Percentiles rank a stretch among this genome's conserved stretches.
Evolutionary conservation across 2,329 filamentous ascomycete genomes (phyloP).

Genomic region (Calonectria ilicicola): DNA sequence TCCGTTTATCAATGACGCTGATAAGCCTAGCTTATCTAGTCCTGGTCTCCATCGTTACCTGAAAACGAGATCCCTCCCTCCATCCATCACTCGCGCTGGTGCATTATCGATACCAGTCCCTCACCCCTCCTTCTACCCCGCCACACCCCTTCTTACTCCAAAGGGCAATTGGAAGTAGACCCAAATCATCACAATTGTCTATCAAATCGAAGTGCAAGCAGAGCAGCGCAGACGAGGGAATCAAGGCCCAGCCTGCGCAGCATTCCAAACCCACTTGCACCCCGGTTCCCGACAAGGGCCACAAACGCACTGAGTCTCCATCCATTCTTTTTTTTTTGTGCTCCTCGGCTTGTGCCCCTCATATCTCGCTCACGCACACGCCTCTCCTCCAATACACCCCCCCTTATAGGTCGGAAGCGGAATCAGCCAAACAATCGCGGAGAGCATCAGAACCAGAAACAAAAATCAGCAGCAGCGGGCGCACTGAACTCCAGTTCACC

Average conservation of each 20-base stretch:
- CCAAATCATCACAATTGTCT: constrained; percentile 27
- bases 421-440: constrained; percentile 28
- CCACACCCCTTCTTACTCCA: constrained; percentile 21
- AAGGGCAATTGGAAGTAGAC: constrained; percentile 6
- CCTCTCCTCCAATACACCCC: constrained; percentile 11
- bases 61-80: constrained; percentile 41
- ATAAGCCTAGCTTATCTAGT: constrained; percentile 70
- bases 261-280: constrained; percentile 34
- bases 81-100: constrained; percentile 21
- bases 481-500: constrained; percentile 33
- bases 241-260: constrained; percentile 25
- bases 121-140: constrained; percentile 15
- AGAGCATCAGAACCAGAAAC: constrained; percentile 20
- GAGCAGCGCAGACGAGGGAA: constrained; percentile 25
- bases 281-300: constrained; percentile 35
- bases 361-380: constrained; percentile 9
- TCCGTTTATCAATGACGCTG: constrained; percentile 62
- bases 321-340: constrained; percentile 11
- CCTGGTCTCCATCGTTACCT: constrained; percentile 65
- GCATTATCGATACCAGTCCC: constrained; percentile 19
- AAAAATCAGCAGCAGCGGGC: constrained; percentile 30
- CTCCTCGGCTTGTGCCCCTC: background rate
- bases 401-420: constrained; percentile 23
- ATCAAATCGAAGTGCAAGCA: constrained; percentile 11
- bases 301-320: constrained; percentile 15